These are phyloP conservation scores for Hymenoscyphus fructigenus DNA, from an alignment of 2,329 filamentous ascomycete genomes.

Conservation along the genomic window DNA sequence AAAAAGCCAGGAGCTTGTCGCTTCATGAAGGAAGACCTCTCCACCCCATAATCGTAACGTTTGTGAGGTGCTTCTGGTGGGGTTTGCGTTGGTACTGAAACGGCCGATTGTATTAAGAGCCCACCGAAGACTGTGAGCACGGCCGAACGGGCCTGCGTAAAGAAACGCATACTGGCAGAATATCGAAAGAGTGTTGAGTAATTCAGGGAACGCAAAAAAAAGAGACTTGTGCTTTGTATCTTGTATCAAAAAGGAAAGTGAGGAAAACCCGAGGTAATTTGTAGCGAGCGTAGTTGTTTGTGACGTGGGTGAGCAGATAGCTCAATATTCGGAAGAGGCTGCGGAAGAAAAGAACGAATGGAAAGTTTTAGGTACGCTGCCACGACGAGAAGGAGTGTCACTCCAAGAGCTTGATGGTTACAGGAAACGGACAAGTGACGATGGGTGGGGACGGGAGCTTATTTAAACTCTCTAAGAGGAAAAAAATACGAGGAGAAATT, in stretches of 20 bases:
- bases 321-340: neutral
- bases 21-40: conserved; percentile 17
- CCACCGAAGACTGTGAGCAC: neutral
- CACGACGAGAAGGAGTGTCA: neutral
- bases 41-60: conserved; percentile 27
- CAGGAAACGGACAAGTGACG: neutral
- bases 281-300: neutral
- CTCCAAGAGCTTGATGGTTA: neutral
- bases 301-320: neutral
- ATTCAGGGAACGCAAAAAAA: neutral
- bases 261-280: neutral
- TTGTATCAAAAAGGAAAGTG: neutral
- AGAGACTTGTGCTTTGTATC: neutral
- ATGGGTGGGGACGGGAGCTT: neutral
- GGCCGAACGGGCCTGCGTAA: neutral
- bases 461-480: neutral
- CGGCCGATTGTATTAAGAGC: conserved; percentile 5
- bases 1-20: conserved; percentile 18
- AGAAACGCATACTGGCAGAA: conserved; percentile 4
- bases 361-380: neutral
- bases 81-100: conserved; percentile 4
- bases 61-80: conserved; percentile 10
- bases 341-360: neutral
- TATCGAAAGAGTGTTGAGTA: neutral
- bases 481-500: neutral